Conservation (phyloP, 148 eudicot genomes). For the Fagopyrum homotropicum region DNA sequence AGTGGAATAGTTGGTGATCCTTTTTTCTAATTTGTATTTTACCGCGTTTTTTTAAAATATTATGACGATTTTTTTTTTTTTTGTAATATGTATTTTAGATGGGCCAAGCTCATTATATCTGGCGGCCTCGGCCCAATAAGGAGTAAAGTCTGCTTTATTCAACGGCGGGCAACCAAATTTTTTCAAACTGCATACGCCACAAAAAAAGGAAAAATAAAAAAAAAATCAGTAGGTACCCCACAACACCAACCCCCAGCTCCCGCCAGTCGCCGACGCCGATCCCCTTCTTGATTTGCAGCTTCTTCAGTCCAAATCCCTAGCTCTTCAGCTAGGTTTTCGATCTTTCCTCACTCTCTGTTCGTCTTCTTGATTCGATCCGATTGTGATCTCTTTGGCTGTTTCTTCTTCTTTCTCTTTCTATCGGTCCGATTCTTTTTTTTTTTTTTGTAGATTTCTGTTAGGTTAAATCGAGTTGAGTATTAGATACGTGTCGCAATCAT, state of each 20-base stretch:
- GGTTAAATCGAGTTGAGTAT: neutral
- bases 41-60: no score
- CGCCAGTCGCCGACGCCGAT: slow-evolving; percentile 9
- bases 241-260: slow-evolving; percentile 5
- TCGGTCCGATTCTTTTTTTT: neutral
- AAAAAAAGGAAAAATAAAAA: neutral
- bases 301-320: slow-evolving; percentile 1
- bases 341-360: neutral
- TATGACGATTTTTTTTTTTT: neutral
- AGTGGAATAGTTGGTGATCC: no score
- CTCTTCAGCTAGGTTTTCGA: neutral
- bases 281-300: neutral
- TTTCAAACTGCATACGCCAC: neutral
- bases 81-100: neutral
- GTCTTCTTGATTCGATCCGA: neutral
- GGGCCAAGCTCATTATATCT: neutral
- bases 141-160: neutral
- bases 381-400: no score
- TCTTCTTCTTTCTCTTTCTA: neutral
- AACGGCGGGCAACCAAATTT: neutral
- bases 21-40: no score
- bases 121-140: no score
- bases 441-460: neutral
- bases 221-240: neutral
- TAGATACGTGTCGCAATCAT: neutral